Conservation (phyloP, 225 moss, liverwort and hornwort genomes). For the Polytrichum commune region DNA sequence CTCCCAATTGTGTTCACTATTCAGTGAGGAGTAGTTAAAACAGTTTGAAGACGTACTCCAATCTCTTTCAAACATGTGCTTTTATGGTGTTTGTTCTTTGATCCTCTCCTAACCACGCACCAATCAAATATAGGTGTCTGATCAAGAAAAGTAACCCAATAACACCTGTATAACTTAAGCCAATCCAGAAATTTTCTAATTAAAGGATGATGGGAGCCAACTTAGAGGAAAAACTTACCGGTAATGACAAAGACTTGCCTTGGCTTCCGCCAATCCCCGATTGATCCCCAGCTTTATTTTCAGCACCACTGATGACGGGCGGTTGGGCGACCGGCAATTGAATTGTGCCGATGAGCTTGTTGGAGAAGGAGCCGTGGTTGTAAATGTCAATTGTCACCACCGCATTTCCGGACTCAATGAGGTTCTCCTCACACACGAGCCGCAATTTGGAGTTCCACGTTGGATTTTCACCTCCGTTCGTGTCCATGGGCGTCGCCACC, state of each 20-base stretch:
- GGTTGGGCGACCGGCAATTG: slow-evolving; percentile 27
- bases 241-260: neutral
- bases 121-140: too few relatives aligned
- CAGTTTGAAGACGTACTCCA: too few relatives aligned
- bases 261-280: neutral
- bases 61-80: too few relatives aligned
- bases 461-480: slow-evolving; percentile 34
- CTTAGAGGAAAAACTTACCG: neutral
- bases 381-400: slow-evolving; percentile 43
- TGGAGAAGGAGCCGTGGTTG: slow-evolving; percentile 29
- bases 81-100: too few relatives aligned
- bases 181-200: too few relatives aligned
- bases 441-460: slow-evolving; percentile 37
- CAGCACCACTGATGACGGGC: neutral
- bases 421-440: slow-evolving; percentile 36
- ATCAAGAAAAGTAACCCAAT: too few relatives aligned
- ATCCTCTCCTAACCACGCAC: too few relatives aligned
- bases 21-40: too few relatives aligned
- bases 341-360: slow-evolving; percentile 34
- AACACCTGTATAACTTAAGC: too few relatives aligned
- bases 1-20: too few relatives aligned
- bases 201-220: too few relatives aligned
- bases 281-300: too few relatives aligned
- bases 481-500: slow-evolving; percentile 21
- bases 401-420: slow-evolving; percentile 14